phyloP scores from a whole-genome alignment of 2,329 filamentous ascomycete species.

The Colletotrichum sidae region DNA sequence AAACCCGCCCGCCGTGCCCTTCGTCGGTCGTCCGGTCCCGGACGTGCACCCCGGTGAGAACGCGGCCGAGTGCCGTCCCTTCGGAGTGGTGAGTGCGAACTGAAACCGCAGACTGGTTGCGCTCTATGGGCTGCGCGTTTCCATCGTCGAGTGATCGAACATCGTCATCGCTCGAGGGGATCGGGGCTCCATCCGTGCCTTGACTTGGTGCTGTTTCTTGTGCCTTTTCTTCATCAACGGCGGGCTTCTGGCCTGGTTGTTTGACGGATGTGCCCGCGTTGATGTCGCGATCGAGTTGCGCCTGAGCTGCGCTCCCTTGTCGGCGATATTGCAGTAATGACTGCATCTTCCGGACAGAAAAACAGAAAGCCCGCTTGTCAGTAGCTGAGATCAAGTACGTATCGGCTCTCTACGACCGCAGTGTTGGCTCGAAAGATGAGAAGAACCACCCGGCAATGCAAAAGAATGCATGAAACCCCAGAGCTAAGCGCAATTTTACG shows the following conservation, averaged over 20 bases:
- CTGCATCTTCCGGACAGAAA: slow-evolving; percentile 5
- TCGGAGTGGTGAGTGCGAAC: slow-evolving; percentile 15
- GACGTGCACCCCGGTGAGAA: slow-evolving; percentile 46
- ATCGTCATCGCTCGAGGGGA: background rate
- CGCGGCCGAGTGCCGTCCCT: slow-evolving; percentile 43
- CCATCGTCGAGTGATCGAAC: background rate
- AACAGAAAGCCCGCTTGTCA: too few relatives aligned
- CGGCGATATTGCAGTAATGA: slow-evolving; percentile 26
- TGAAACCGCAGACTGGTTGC: slow-evolving; percentile 8
- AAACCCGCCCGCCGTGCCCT: slow-evolving; percentile 44
- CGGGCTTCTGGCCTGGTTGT: background rate
- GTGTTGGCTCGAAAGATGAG: background rate
- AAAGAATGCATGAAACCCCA: background rate
- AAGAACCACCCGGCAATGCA: background rate
- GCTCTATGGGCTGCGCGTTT: background rate
- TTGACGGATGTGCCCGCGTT: background rate
- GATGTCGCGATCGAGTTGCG: slow-evolving; percentile 29
- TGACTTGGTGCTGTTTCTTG: background rate
- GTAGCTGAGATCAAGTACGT: background rate
- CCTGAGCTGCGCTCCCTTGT: slow-evolving; percentile 20
- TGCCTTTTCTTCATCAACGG: slow-evolving; percentile 1
- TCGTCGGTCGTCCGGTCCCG: slow-evolving; percentile 41
- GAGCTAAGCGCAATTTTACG: background rate
- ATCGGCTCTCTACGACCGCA: fast-evolving
- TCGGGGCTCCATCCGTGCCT: background rate